Conservation (phyloP, 2,329 filamentous ascomycete species). For the Diaporthe helianthi region DNA sequence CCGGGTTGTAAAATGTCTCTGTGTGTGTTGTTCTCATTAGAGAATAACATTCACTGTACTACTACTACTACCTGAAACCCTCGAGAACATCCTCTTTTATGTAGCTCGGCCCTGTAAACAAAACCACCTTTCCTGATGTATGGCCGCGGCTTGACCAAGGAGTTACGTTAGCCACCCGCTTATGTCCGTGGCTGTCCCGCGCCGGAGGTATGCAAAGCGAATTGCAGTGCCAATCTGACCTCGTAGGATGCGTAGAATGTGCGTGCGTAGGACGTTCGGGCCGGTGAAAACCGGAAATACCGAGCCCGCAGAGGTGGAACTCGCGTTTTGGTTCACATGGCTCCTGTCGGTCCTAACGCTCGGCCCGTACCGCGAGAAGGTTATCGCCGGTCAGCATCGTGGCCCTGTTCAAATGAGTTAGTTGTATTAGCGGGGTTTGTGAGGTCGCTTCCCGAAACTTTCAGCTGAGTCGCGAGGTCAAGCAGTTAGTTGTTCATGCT, state of each 20-base stretch:
- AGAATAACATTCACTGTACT: neutral
- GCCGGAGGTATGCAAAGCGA: neutral
- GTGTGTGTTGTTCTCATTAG: neutral
- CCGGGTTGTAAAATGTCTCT: neutral
- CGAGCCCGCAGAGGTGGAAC: neutral
- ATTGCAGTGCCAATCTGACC: neutral
- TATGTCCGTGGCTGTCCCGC: neutral
- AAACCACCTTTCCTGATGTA: neutral
- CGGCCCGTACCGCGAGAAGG: slow-evolving; percentile 1
- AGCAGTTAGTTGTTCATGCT: too few species aligned
- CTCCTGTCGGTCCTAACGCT: neutral
- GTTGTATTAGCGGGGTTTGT: too few species aligned
- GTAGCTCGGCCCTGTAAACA: neutral
- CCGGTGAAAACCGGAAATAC: neutral
- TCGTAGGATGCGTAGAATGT: neutral
- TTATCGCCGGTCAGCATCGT: neutral
- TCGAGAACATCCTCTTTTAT: neutral
- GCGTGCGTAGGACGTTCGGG: neutral
- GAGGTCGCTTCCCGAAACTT: neutral
- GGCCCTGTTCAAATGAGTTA: neutral
- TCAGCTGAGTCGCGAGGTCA: too few species aligned
- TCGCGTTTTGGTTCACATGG: neutral
- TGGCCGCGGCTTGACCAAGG: neutral
- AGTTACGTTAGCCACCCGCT: neutral
- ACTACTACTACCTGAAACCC: neutral